A percentile compares a stretch with the other conserved stretches of the same genome.
phyloP scores from a whole-genome alignment of 352 stramenopile species.

The Pythium biforme region DNA sequence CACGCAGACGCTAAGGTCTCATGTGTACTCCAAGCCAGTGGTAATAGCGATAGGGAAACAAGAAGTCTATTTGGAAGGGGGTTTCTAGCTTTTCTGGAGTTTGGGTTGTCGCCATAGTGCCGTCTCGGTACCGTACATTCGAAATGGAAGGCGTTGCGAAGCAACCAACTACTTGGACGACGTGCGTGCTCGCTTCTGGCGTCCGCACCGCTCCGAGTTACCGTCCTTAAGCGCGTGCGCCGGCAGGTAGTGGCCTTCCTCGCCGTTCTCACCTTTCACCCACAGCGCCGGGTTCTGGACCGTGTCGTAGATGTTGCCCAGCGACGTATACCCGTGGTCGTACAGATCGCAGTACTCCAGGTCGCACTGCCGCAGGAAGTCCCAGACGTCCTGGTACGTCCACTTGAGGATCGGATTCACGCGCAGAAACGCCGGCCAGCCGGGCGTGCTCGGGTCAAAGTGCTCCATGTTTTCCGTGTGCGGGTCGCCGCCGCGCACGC shows the following conservation, averaged over 20 bases:
- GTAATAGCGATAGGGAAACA: not conserved
- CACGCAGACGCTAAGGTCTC: not conserved
- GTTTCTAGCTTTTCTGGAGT: not conserved
- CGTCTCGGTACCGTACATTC: too few relatives aligned
- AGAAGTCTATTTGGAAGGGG: constrained; percentile 8
- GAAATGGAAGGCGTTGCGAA: not conserved
- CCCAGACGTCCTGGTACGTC: constrained; percentile 95
- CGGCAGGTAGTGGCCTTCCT: constrained; percentile 65
- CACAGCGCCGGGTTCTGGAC: constrained; percentile 92
- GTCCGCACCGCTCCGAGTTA: constrained; percentile 65
- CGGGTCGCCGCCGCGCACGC: constrained; percentile 90
- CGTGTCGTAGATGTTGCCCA: constrained; percentile 95
- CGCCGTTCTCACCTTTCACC: constrained; percentile 52
- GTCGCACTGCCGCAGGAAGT: constrained; percentile 87
- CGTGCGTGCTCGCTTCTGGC: constrained; percentile 73
- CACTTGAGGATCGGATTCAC: constrained; percentile 98
- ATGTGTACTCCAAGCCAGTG: not conserved
- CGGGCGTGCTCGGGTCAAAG: constrained; percentile 81
- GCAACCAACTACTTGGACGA: constrained; percentile 48
- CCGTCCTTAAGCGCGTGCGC: constrained; percentile 71
- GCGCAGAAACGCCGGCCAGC: constrained; percentile 95
- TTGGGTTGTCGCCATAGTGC: not conserved
- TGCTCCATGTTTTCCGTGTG: constrained; percentile 89
- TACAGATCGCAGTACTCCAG: constrained; percentile 91
- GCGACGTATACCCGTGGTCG: constrained; percentile 91